Evolutionary conservation across 176 grass and related monocot genomes (phyloP).

Genomic region (Ananas comosus): DNA sequence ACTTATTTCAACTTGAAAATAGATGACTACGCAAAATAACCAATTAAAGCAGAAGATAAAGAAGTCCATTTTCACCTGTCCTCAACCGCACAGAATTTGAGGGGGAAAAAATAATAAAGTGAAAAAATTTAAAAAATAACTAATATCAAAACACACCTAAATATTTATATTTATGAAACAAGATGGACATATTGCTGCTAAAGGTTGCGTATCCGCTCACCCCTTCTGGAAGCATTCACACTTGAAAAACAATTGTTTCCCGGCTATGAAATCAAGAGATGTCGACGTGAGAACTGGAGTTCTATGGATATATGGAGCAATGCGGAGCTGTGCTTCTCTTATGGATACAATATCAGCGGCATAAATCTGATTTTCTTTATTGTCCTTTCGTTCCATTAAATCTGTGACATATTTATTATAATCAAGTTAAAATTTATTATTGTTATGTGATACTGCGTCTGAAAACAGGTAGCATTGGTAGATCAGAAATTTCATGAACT

Average conservation of each 20-base stretch:
- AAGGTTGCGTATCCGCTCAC: conserved; percentile 22
- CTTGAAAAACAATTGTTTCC: conserved; percentile 77
- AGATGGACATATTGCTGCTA: too few relatives aligned
- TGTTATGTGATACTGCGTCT: background rate
- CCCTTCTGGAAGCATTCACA: conserved; percentile 97
- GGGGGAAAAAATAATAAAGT: too few relatives aligned
- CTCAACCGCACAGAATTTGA: too few relatives aligned
- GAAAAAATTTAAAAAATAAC: too few relatives aligned
- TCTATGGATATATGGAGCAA: conserved; percentile 58
- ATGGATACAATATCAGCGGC: conserved; percentile 66
- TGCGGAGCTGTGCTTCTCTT: conserved; percentile 59
- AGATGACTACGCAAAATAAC: background rate
- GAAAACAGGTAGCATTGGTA: too few relatives aligned
- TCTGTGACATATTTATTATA: conserved; percentile 18
- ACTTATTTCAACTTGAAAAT: too few relatives aligned
- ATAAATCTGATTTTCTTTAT: conserved; percentile 23
- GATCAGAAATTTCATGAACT: too few relatives aligned
- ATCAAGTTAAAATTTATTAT: background rate
- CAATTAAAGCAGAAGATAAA: conserved; percentile 1
- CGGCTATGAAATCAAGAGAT: conserved; percentile 49
- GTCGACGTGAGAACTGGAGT: conserved; percentile 54
- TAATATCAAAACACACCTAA: too few relatives aligned
- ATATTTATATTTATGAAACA: too few relatives aligned
- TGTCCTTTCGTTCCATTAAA: conserved; percentile 33
- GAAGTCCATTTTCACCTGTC: too few relatives aligned